A percentile compares a stretch with the other conserved stretches of the same genome.
Conservation (phyloP, 768 basidiomycete species). For the Fibroporia radiculosa region DNA sequence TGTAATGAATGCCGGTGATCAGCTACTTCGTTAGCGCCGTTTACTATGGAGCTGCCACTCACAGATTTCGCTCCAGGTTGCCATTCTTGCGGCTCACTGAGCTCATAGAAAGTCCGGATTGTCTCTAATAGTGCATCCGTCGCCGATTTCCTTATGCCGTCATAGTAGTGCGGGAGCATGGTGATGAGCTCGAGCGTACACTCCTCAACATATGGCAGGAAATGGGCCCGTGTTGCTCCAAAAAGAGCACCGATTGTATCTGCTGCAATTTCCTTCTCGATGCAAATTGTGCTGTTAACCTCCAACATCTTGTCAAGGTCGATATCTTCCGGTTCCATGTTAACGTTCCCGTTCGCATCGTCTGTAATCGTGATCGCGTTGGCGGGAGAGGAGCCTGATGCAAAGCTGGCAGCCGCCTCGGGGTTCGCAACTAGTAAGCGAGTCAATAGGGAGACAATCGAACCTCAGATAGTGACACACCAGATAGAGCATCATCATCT, state of each 20-base stretch:
- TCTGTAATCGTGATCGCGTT: conserved; percentile 61
- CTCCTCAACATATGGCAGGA: conserved; percentile 86
- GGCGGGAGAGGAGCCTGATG: conserved; percentile 65
- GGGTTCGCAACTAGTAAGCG: conserved; percentile 37
- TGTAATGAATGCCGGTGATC: neutral
- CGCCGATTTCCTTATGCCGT: conserved; percentile 93
- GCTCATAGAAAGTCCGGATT: conserved; percentile 85
- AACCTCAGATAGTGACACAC: conserved; percentile 30
- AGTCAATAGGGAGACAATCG: neutral
- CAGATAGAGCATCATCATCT: conserved; percentile 38
- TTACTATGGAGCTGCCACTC: conserved; percentile 22
- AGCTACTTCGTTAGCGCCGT: neutral
- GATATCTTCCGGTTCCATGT: conserved; percentile 65
- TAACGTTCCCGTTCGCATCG: conserved; percentile 48
- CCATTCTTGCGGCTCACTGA: conserved; percentile 82
- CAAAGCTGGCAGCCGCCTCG: conserved; percentile 54
- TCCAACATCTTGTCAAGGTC: conserved; percentile 85
- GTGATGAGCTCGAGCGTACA: conserved; percentile 71
- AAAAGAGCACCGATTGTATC: conserved; percentile 94
- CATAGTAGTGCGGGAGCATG: conserved; percentile 88
- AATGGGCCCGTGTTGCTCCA: conserved; percentile 68
- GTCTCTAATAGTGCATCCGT: conserved; percentile 84
- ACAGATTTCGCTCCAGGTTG: conserved; percentile 61
- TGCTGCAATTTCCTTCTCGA: conserved; percentile 98
- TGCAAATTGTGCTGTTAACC: conserved; percentile 92